Evolutionary conservation across 305 asterid genomes (phyloP).

Genomic region (Nicotiana rustica): DNA sequence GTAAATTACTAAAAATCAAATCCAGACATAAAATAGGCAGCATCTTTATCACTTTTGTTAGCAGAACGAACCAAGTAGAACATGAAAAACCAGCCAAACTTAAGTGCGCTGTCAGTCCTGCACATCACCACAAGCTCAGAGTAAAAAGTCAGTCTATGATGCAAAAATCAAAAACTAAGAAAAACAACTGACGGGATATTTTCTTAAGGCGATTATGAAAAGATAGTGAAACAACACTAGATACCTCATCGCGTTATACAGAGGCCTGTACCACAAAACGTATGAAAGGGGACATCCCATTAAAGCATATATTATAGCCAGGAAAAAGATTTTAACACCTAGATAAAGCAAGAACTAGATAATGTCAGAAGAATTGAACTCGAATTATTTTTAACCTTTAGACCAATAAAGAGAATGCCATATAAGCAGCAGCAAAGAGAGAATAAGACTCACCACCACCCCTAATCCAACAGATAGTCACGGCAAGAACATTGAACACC

Average conservation of each 20-base stretch:
- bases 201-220: neutral
- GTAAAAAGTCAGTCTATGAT: neutral
- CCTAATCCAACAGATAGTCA: slow-evolving; percentile 91
- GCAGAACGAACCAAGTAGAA: slow-evolving; percentile 74
- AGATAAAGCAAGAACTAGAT: slow-evolving; percentile 41
- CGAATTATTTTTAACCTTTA: slow-evolving; percentile 4
- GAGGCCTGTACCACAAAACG: slow-evolving; percentile 95
- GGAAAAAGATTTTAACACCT: slow-evolving; percentile 95
- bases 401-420: neutral
- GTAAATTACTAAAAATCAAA: slow-evolving; percentile 15
- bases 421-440: slow-evolving; percentile 20
- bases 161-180: neutral
- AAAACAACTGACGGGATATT: slow-evolving; percentile 33
- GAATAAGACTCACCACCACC: slow-evolving; percentile 78
- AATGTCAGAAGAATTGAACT: slow-evolving; percentile 25
- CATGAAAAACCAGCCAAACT: slow-evolving; percentile 94
- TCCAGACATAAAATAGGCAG: slow-evolving; percentile 17
- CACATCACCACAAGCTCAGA: slow-evolving; percentile 34
- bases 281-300: slow-evolving; percentile 91
- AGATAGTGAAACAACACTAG: neutral
- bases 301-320: slow-evolving; percentile 86
- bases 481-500: slow-evolving; percentile 83
- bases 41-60: slow-evolving; percentile 9
- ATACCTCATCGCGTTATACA: slow-evolving; percentile 97
- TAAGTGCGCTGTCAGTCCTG: slow-evolving; percentile 99